Conservation (phyloP, 345 rosid genomes). For the Adansonia digitata region DNA sequence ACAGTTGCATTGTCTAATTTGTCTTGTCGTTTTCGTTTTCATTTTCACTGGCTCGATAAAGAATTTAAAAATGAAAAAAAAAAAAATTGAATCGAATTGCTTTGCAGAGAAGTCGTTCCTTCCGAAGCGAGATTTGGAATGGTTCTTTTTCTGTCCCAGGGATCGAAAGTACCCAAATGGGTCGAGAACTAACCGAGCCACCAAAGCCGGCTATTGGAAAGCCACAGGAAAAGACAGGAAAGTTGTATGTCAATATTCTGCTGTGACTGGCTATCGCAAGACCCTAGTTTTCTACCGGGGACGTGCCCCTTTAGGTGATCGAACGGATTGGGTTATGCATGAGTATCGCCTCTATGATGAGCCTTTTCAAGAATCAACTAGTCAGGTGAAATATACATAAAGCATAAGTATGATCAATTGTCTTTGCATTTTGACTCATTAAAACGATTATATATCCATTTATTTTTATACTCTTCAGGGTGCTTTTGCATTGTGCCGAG, state of each 20-base stretch:
- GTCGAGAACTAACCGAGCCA: conserved; percentile 65
- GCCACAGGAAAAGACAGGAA: conserved; percentile 86
- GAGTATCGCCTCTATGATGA: conserved; percentile 79
- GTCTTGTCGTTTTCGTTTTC: neutral
- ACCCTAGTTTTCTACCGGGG: conserved; percentile 77
- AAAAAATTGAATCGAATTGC: neutral
- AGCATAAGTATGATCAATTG: conserved; percentile 20
- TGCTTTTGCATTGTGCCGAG: conserved; percentile 74
- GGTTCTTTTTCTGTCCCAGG: conserved; percentile 89
- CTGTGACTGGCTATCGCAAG: conserved; percentile 52
- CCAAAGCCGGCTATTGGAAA: conserved; percentile 95
- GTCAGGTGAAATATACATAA: conserved; percentile 47
- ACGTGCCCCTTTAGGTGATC: conserved; percentile 72
- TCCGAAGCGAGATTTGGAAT: conserved; percentile 70
- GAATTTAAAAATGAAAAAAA: neutral
- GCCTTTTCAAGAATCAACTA: conserved; percentile 39
- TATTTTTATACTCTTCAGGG: conserved; percentile 34
- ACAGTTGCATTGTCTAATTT: neutral
- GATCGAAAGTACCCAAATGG: conserved; percentile 86
- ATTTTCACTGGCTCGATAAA: neutral
- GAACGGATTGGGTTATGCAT: conserved; percentile 79
- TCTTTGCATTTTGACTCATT: neutral
- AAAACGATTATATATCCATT: neutral
- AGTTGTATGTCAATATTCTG: conserved; percentile 54
- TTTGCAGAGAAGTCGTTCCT: conserved; percentile 74